These are phyloP conservation scores for Pythium vanterpoolii DNA, from an alignment of 352 stramenopile species.

Conservation along the genomic window DNA sequence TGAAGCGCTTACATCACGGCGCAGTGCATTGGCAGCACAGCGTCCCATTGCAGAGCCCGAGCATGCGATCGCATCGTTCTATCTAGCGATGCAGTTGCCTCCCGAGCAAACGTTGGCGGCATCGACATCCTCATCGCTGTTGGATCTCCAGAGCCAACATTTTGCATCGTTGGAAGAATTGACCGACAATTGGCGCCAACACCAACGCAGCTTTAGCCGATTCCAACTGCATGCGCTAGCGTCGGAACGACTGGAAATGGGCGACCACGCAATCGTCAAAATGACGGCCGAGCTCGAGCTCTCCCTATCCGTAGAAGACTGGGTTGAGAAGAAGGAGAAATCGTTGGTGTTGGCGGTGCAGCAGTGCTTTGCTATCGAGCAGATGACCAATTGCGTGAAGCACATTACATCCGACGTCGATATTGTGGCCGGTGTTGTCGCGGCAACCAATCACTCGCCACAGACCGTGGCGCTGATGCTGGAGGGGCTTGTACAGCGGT, in stretches of 20 bases:
- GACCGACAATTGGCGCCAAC: slow-evolving; percentile 34
- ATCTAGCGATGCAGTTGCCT: slow-evolving; percentile 2
- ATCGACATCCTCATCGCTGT: background rate
- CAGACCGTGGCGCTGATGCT: background rate
- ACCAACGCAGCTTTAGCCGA: slow-evolving; percentile 34
- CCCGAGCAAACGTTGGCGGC: background rate
- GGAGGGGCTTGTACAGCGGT: background rate
- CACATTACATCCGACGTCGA: slow-evolving; percentile 51
- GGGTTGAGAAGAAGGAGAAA: background rate
- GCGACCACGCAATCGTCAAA: slow-evolving; percentile 29
- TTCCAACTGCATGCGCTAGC: slow-evolving; percentile 35
- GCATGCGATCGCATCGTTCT: slow-evolving; percentile 6
- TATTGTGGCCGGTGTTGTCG: slow-evolving; percentile 24
- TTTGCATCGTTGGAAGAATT: slow-evolving; percentile 42
- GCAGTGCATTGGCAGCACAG: background rate
- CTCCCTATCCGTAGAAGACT: background rate
- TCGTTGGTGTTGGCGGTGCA: slow-evolving; percentile 32
- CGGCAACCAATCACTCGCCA: background rate
- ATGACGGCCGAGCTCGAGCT: background rate
- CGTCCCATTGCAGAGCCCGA: background rate
- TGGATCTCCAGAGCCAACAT: slow-evolving; percentile 30
- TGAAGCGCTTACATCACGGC: slow-evolving; percentile 20
- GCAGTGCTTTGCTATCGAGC: slow-evolving; percentile 48
- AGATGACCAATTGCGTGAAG: slow-evolving; percentile 18
- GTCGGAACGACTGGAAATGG: slow-evolving; percentile 33